Evolutionary conservation across 1,139 yeast genomes (phyloP).

Genomic region (Kurtzmaniella natalensis): DNA sequence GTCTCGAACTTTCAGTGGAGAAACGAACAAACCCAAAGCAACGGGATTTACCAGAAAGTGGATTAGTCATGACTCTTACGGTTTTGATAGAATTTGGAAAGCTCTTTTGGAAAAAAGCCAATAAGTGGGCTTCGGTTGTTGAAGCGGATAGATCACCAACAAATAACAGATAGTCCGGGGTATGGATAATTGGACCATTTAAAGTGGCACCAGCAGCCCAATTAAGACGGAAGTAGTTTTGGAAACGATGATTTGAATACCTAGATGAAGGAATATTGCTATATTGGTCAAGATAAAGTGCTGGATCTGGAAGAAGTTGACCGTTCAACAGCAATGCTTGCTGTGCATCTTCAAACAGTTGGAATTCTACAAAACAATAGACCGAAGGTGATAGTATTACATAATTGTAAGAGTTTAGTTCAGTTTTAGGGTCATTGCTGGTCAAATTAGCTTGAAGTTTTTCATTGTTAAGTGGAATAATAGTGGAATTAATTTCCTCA

Average conservation of each 20-base stretch:
- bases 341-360: slow-evolving; percentile 58
- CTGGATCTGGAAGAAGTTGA: slow-evolving; percentile 53
- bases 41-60: slow-evolving; percentile 63
- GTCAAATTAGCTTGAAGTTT: too few species aligned
- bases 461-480: too few species aligned
- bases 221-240: slow-evolving; percentile 59
- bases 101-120: slow-evolving; percentile 60
- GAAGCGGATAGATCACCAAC: slow-evolving; percentile 78
- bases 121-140: slow-evolving; percentile 65
- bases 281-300: slow-evolving; percentile 44
- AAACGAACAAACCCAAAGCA: slow-evolving; percentile 78
- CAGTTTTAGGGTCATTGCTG: too few species aligned
- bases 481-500: too few species aligned
- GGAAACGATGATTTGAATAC: too few species aligned
- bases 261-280: slow-evolving; percentile 42
- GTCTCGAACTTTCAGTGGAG: slow-evolving; percentile 58
- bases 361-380: slow-evolving; percentile 71
- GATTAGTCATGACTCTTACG: slow-evolving; percentile 75
- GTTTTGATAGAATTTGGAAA: slow-evolving; percentile 61
- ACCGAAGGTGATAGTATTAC: slow-evolving; percentile 53
- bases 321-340: slow-evolving; percentile 64
- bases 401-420: slow-evolving; percentile 16
- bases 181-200: slow-evolving; percentile 46
- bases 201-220: slow-evolving; percentile 72
- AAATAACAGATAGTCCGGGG: slow-evolving; percentile 59